A percentile compares a stretch with the other conserved stretches of the same genome.
phyloP scores from a whole-genome alignment of 108 stramenopile genomes.

The Discostella pseudostelligera region DNA sequence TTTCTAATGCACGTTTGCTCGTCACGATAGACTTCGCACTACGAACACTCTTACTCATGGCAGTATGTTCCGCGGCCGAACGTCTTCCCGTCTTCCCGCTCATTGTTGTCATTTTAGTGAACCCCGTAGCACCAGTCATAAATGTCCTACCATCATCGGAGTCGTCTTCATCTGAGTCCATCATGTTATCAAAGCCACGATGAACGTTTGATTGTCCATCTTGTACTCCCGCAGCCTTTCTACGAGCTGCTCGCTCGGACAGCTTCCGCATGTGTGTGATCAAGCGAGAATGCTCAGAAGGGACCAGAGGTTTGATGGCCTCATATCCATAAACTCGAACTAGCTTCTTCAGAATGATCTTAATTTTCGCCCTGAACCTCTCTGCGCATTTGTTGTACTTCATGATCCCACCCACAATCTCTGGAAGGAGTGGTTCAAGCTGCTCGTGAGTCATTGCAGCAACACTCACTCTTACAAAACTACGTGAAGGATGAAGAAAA shows the following conservation, averaged over 20 bases:
- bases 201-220: constrained; percentile 36
- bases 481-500: background rate
- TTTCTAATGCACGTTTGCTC: constrained; percentile 29
- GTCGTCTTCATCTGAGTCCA: constrained; percentile 87
- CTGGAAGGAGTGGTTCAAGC: constrained; percentile 72
- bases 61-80: constrained; percentile 27
- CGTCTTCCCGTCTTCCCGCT: constrained; percentile 35
- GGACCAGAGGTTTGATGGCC: constrained; percentile 68
- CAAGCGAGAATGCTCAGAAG: constrained; percentile 78
- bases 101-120: constrained; percentile 52
- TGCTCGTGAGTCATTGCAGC: constrained; percentile 64
- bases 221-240: constrained; percentile 49
- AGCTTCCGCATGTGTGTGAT: constrained; percentile 89
- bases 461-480: constrained; percentile 85
- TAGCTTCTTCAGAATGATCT: constrained; percentile 92
- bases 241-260: constrained; percentile 59
- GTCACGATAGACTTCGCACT: constrained; percentile 37
- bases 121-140: constrained; percentile 71
- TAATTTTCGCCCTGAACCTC: constrained; percentile 89
- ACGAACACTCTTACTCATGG: constrained; percentile 26
- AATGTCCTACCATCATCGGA: constrained; percentile 82
- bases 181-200: constrained; percentile 67
- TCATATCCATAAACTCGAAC: constrained; percentile 87
- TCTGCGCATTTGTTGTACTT: constrained; percentile 79
- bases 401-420: constrained; percentile 76